Base-by-base conservation (phyloP, 2,329 filamentous ascomycete species). In the Teratosphaeria destructans region DNA sequence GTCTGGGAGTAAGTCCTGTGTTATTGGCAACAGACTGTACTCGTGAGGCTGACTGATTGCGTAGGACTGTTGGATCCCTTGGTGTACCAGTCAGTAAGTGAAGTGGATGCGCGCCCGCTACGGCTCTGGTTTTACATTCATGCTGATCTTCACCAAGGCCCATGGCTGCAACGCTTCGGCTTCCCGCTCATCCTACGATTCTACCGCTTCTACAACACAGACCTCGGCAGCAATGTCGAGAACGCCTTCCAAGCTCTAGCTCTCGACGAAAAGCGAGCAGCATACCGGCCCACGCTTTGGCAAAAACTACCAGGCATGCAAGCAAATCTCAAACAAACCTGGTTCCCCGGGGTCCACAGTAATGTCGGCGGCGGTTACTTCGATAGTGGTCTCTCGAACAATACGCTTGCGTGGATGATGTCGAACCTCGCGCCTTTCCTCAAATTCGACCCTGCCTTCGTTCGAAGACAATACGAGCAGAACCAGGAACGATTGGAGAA, bases 361-460 rank as follows among this genome's bases (percentile, higher is more conserved):
- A 73, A 74, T 58, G 61, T 77, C 11, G 76, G 76, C 16, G 76
- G 76, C 34, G 75, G 74, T 10, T 70, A 67, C 39, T 64, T 67
- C 49, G 74, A 77, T 56, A 70, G 72, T 55, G 71, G 77, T 16
- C 70, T 78, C 35, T 71, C 76, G n/a, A 75, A 81, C 59, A 78
- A 81, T 39, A 75, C 77, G 3, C 66, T 82, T 3, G 79, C 79
- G 6, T 82, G 80, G 79, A 82, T 82, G 79, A 79, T 81, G 65
- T 73, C 74, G 29, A 77, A 81, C 60, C 62, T 80, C 35, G 69
- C 73, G 49, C 69, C 71, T 3, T 74, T 75, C 52, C 64, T 76
- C 61, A 75, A 77, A 52, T 73, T 79, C 62, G 68, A 76, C 53
- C 67, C 71, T 3, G 71, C 74, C 27, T 78, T 76, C 60, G 58